Percentiles rank a stretch among this genome's conserved stretches.
Conservation (phyloP, 2,329 filamentous ascomycete species). For the Trichoderma asperellum region DNA sequence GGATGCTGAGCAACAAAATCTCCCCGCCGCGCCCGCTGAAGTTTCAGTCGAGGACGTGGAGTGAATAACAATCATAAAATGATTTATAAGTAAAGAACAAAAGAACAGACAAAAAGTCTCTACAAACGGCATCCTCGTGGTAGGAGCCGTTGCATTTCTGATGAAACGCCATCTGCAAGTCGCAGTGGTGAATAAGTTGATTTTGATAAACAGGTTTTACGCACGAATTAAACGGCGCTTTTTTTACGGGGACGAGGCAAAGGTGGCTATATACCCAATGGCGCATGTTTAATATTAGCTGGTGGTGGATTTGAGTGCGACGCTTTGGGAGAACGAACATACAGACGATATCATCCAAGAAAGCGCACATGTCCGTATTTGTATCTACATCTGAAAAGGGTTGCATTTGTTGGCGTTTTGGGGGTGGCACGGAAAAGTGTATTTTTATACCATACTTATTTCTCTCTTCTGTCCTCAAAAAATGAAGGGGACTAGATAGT, state of each 20-base stretch:
- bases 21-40: constrained; percentile 37
- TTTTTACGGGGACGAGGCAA: neutral
- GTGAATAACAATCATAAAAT: constrained; percentile 22
- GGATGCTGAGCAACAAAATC: constrained; percentile 32
- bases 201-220: constrained; percentile 31
- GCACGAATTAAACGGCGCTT: constrained; percentile 23
- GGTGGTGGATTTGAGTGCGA: neutral
- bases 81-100: neutral
- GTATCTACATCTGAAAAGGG: neutral
- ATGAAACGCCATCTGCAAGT: constrained; percentile 21
- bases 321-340: neutral
- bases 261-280: constrained; percentile 21
- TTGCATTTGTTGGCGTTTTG: constrained; percentile 27
- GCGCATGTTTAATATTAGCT: neutral
- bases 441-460: constrained; percentile 27
- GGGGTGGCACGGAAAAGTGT: constrained; percentile 29
- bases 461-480: constrained; percentile 30
- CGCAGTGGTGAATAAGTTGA: constrained; percentile 31
- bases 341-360: neutral
- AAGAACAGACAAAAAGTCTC: neutral
- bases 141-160: constrained; percentile 9
- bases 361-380: neutral
- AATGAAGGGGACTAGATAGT: constrained; percentile 30
- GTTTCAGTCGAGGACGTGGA: constrained; percentile 39
- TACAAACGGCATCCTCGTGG: constrained; percentile 11